phyloP scores from a whole-genome alignment of 768 basidiomycete species.

The Boletales sp. region DNA sequence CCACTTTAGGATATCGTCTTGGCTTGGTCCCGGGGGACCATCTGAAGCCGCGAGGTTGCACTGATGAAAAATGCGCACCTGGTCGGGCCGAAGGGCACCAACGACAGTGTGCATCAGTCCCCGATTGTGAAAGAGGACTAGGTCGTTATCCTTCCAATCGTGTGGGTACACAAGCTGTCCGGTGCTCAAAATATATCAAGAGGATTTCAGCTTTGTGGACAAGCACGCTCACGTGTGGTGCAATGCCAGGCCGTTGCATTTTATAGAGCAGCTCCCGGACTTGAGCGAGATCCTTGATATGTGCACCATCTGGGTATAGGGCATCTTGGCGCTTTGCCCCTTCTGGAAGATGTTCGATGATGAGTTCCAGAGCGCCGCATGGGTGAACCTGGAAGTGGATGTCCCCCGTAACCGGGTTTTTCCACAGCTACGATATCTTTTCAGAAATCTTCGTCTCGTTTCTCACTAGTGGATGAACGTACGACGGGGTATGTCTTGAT shows the following conservation, averaged over 20 bases:
- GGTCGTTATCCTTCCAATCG: constrained; percentile 71
- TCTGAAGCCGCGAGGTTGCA: constrained; percentile 56
- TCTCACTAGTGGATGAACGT: constrained; percentile 9
- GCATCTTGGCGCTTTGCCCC: constrained; percentile 56
- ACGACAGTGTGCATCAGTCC: constrained; percentile 67
- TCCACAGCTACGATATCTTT: constrained; percentile 61
- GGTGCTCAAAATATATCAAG: not conserved
- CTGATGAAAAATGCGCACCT: constrained; percentile 51
- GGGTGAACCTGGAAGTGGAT: constrained; percentile 92
- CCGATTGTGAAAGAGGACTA: constrained; percentile 72
- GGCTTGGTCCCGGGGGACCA: constrained; percentile 44
- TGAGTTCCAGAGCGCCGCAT: constrained; percentile 62
- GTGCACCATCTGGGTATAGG: constrained; percentile 80
- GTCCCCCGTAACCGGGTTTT: constrained; percentile 80
- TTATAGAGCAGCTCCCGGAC: constrained; percentile 75
- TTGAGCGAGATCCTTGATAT: constrained; percentile 66
- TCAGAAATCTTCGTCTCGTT: not conserved
- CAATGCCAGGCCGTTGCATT: constrained; percentile 88
- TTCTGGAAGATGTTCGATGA: constrained; percentile 70
- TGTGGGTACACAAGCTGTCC: constrained; percentile 78
- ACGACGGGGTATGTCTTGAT: constrained; percentile 70
- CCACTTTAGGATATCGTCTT: constrained; percentile 42
- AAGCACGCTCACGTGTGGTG: constrained; percentile 50
- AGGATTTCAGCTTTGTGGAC: too few species aligned
- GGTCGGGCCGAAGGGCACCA: constrained; percentile 51